Evolutionary conservation across 495 filamentous ascomycete species (phyloP), one percentile per base, ranked within the genome.

Genomic region (Talaromyces adpressus): DNA sequence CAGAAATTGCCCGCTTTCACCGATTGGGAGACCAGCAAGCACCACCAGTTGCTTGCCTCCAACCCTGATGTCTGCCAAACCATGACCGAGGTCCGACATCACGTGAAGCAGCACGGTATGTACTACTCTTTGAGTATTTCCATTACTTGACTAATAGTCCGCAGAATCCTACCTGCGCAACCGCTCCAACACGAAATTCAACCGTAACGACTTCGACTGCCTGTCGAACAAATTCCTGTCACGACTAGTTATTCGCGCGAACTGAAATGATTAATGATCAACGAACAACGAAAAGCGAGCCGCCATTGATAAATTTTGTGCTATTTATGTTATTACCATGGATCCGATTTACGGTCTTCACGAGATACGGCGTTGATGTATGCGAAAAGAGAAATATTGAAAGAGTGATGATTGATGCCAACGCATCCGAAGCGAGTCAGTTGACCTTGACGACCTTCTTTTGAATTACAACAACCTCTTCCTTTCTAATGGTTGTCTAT

Each of bases 181-280:
- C 63, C 84, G 86, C 62, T 71, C 74, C 61, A 71, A 74, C n/a
- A 81, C 87, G 68, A 89, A 89, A 72, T 97, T 93, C 74, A 88
- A 96, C 78, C 86, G 90, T 66, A 79, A 85, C 66, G 91, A 97
- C 77, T 97, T 97, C 72, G 92, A 97, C 78, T 92, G 87, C 64
- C 78, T 97, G 69, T 93, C 91, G 61, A 95, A 93, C 83, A 96
- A 95, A 81, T 94, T 97, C 77, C 79, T 96, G 61, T 93, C 91
- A 29, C 91, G 93, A 75, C 85, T 97, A 68, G 92, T 96, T 72
- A 95, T 97, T 73, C 92, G 92, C 63, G 89, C 92, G 66, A 93
- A 94, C 77, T 95, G 82, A 72, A 71, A 64, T 64, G 60, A 62
- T 49, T 62, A 32, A 62, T 23, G 45, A 62, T 5, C 45, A 18